Percentiles rank a stretch among this genome's conserved stretches.
Conservation (phyloP, 805 yeast genomes). For the Wickerhamomyces silvicola region DNA sequence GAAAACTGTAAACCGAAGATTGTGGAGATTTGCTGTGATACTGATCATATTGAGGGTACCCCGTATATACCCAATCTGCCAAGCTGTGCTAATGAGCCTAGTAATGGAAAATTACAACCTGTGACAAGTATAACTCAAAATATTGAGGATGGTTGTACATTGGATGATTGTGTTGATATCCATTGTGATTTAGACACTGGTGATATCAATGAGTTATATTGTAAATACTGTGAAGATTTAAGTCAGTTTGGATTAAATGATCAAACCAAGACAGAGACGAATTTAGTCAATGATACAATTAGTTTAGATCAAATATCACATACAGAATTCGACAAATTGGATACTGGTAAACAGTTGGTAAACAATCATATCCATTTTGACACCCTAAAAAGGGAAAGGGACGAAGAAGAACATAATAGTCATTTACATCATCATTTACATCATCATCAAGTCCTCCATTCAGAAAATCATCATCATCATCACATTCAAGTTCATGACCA, state of each 20-base stretch:
- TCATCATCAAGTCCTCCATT: constrained; percentile 8
- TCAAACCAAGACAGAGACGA: neutral
- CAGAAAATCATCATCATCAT: constrained; percentile 32
- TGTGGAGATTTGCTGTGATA: constrained; percentile 36
- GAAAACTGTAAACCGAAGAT: constrained; percentile 32
- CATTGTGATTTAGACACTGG: constrained; percentile 24
- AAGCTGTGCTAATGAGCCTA: constrained; percentile 6
- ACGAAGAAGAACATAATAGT: constrained; percentile 12
- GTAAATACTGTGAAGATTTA: constrained; percentile 24
- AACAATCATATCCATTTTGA: constrained; percentile 5
- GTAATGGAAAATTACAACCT: constrained; percentile 1
- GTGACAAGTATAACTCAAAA: neutral
- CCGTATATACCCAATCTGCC: constrained; percentile 8
- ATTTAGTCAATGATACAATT: neutral
- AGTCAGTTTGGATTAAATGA: constrained; percentile 1
- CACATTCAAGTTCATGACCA: constrained; percentile 31
- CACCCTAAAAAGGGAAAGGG: constrained; percentile 9
- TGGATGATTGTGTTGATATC: constrained; percentile 20
- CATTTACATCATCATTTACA: constrained; percentile 18
- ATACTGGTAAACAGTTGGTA: too few relatives aligned
- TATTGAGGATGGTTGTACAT: neutral
- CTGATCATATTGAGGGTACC: constrained; percentile 19
- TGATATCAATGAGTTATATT: constrained; percentile 28
- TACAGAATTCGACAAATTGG: too few relatives aligned
- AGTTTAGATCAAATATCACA: too few relatives aligned